These are phyloP conservation scores for Esteya vermicola DNA, from an alignment of 2,329 filamentous ascomycete genomes.

Conservation along the genomic window DNA sequence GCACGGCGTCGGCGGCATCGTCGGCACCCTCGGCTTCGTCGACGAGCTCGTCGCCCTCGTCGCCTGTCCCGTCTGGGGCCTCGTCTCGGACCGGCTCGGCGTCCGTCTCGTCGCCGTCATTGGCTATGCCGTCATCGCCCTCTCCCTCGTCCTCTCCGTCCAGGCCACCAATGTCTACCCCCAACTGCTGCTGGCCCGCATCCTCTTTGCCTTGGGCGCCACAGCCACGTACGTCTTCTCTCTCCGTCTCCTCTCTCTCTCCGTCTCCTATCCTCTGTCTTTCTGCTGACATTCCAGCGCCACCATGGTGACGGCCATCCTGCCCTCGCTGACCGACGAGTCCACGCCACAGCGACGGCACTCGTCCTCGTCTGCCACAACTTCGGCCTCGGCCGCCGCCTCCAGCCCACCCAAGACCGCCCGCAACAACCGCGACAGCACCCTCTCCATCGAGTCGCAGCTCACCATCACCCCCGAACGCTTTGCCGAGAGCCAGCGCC, in stretches of 20 bases:
- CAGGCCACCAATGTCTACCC: conserved; percentile 82
- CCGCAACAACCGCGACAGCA: conserved; percentile 37
- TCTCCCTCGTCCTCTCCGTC: conserved; percentile 67
- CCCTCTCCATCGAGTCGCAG: conserved; percentile 59
- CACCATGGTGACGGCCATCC: conserved; percentile 93
- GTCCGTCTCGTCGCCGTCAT: conserved; percentile 59
- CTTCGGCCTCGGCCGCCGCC: no score
- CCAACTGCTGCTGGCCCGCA: conserved; percentile 66
- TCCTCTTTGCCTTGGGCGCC: conserved; percentile 81
- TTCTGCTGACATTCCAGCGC: conserved; percentile 27
- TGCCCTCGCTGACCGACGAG: conserved; percentile 56
- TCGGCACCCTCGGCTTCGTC: conserved; percentile 72
- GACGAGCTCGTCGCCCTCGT: conserved; percentile 73
- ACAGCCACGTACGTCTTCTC: conserved; percentile 55
- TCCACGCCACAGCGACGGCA: conserved; percentile 21
- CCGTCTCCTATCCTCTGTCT: background rate
- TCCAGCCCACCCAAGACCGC: conserved; percentile 18
- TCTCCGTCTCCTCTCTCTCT: background rate
- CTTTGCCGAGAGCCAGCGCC: conserved; percentile 20
- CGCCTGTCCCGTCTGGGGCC: conserved; percentile 68
- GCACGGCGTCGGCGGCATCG: conserved; percentile 60
- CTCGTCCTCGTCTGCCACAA: no score
- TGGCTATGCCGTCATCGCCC: conserved; percentile 70
- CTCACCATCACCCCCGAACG: conserved; percentile 58
- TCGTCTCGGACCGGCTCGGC: conserved; percentile 62